Evolutionary conservation across 306 rosid genomes (phyloP), one percentile per base, ranked within the genome.

Genomic region (Prunus dulcis): DNA sequence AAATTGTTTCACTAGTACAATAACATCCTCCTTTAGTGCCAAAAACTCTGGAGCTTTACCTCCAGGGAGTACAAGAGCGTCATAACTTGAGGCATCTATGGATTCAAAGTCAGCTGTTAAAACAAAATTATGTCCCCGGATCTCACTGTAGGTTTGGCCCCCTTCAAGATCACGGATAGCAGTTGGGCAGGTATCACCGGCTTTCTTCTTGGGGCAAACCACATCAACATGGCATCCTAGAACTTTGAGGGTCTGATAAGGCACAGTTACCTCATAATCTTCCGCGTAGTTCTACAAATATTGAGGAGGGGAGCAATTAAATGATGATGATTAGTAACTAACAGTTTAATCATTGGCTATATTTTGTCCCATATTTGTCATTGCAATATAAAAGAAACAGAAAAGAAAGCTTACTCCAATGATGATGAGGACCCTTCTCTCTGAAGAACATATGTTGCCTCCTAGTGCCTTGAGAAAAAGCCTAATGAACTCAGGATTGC

Each of bases 151-250:
- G 75, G 93, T 92, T 61, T 95, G 97, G 65, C 89, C 98, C 14
- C 98, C 98, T 88, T 95, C 97, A 81, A 90, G 88, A 85, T 95
- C 98, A 78, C 88, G 97, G 83, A 92, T 74, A 41, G 92, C 96
- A 22, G 97, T 92, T 55, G 82, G 86, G 74, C 97, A 95, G 64
- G 69, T 83, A 28, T 95, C 96, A 22, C 98, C 97, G 12, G 88
- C 84, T 55, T 87, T 92, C 91, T 90, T 92, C 61, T 82, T 64
- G 69, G 98, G 97, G 83, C 93, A 86, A 87, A 86, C 90, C 61
- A 88, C 93, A 76, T 92, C 98, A 45, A 95, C 98, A 57, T 88
- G 90, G 76, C 97, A 92, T 71, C 92, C 97, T 75, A 92, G 83
- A 71, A 92, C 97, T 86, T 92, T 85, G 74, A 95, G 91, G 50